These are phyloP conservation scores for carrot (Daucus carota) DNA, from an alignment of 129 eudicot species.

Conservation along the genomic window DH1_v3.0 NC_030386.2:29581001-29581500, in stretches of 20 bases:
- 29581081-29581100: slow-evolving; percentile 78
- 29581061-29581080: slow-evolving; percentile 76
- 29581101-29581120: slow-evolving; percentile 88
- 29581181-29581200: background rate
- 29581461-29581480: background rate
- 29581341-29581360: background rate
- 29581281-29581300: slow-evolving; percentile 10
- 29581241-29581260: slow-evolving; percentile 81
- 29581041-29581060: slow-evolving; percentile 85
- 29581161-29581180: background rate
- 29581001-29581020: slow-evolving; percentile 87
- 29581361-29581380: slow-evolving; percentile 66
- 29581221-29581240: slow-evolving; percentile 98
- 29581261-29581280: slow-evolving; percentile 38
- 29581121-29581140: slow-evolving; percentile 64
- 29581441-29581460: background rate
- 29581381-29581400: slow-evolving; percentile 84
- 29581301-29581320: background rate
- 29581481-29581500: background rate
- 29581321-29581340: slow-evolving; percentile 4
- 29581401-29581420: slow-evolving; percentile 79
- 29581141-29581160: background rate
- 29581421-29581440: slow-evolving; percentile 37
- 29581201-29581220: slow-evolving; percentile 15
- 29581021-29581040: slow-evolving; percentile 91